Percentiles rank a stretch among this genome's conserved stretches.
These are phyloP conservation scores for Aspergillus bertholletiae DNA, from an alignment of 495 filamentous ascomycete species.

Conservation along the genomic window DNA sequence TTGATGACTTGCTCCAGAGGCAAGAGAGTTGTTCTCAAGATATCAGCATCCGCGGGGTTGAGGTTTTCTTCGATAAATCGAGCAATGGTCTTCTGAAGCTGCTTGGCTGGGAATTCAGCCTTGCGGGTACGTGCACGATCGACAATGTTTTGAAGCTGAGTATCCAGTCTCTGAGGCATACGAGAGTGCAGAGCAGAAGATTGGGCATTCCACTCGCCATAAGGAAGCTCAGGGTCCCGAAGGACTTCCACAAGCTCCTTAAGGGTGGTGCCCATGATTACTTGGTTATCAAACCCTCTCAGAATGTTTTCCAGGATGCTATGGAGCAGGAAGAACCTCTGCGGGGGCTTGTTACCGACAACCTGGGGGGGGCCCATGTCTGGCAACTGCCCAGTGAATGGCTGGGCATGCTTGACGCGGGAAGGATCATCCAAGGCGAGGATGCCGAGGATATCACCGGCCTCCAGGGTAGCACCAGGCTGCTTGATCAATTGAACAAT, in stretches of 20 bases:
- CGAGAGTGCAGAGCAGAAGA: slow-evolving; percentile 91
- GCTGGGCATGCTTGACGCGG: slow-evolving; percentile 93
- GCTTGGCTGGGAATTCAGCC: slow-evolving; percentile 89
- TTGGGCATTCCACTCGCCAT: slow-evolving; percentile 93
- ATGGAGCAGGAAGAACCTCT: slow-evolving; percentile 74
- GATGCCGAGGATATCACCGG: slow-evolving; percentile 98
- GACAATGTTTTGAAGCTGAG: slow-evolving; percentile 74
- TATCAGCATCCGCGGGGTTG: slow-evolving; percentile 59
- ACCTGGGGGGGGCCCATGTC: slow-evolving; percentile 82
- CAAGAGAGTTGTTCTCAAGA: slow-evolving; percentile 69
- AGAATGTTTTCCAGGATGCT: slow-evolving; percentile 85
- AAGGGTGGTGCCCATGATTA: slow-evolving; percentile 86
- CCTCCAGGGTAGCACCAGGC: slow-evolving; percentile 94
- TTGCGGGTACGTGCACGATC: slow-evolving; percentile 74
- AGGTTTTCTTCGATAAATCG: slow-evolving; percentile 91
- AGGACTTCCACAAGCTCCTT: slow-evolving; percentile 90
- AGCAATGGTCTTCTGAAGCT: slow-evolving; percentile 73
- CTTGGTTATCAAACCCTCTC: slow-evolving; percentile 92
- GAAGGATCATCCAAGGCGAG: slow-evolving; percentile 93
- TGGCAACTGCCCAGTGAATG: slow-evolving; percentile 91
- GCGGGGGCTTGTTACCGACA: slow-evolving; percentile 86
- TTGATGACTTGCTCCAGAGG: slow-evolving; percentile 80
- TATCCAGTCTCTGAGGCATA: slow-evolving; percentile 91
- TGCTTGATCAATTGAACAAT: slow-evolving; percentile 99
- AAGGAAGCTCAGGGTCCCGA: slow-evolving; percentile 84